These are phyloP conservation scores for Nicotiana benthamiana DNA, from an alignment of 257 asterid genomes.

Conservation along the genomic window DNA sequence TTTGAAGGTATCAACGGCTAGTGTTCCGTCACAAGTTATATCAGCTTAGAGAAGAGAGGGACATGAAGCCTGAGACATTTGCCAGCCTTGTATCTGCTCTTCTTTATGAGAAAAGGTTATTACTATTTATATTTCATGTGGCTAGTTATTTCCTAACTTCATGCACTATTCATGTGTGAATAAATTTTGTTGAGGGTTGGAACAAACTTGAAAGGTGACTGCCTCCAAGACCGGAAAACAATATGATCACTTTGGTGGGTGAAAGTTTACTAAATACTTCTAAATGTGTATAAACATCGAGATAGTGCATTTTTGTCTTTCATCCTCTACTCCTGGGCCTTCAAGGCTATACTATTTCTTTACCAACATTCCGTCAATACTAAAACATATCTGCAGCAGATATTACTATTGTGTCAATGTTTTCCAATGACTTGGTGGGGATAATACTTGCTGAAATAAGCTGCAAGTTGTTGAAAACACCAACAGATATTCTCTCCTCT, in stretches of 20 bases:
- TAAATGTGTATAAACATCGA: neutral
- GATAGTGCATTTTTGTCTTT: neutral
- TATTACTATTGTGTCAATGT: neutral
- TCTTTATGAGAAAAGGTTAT: constrained; percentile 80
- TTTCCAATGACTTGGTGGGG: neutral
- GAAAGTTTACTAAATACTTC: neutral
- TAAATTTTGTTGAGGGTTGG: neutral
- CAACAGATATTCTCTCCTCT: neutral
- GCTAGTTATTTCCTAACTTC: neutral
- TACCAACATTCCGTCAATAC: neutral
- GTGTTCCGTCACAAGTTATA: constrained; percentile 81
- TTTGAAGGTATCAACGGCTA: constrained; percentile 67
- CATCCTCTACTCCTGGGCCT: neutral
- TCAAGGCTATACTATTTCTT: neutral
- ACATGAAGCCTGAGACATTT: constrained; percentile 95
- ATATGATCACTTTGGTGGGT: neutral
- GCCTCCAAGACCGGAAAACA: neutral
- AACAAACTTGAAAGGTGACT: neutral
- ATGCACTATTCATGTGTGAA: neutral
- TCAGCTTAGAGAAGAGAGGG: constrained; percentile 88
- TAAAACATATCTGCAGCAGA: neutral
- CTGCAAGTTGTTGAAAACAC: neutral
- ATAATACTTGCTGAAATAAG: neutral
- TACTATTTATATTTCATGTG: neutral
- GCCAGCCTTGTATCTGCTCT: constrained; percentile 90